These are phyloP conservation scores for Lenwebbia sp. DNA, from an alignment of 345 rosid species.

Conservation along the genomic window DNA sequence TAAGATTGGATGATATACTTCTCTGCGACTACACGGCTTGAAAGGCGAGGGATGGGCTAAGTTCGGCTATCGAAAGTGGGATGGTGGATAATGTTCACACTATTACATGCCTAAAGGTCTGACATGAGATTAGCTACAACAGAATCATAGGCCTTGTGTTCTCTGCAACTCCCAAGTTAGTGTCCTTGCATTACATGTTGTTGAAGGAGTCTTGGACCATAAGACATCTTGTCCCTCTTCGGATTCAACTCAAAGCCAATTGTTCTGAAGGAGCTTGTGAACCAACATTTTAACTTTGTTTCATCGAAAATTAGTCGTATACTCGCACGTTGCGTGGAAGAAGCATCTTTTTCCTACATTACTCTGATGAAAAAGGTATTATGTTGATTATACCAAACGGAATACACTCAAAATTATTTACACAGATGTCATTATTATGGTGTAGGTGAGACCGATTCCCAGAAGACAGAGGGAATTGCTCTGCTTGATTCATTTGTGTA, in stretches of 20 bases:
- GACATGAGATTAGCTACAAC: not conserved
- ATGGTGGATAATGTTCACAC: not conserved
- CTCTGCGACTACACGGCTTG: no score
- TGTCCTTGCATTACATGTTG: not conserved
- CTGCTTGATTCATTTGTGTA: slow-evolving; percentile 11
- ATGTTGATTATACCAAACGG: not conserved
- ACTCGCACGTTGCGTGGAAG: not conserved
- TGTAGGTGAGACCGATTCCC: not conserved
- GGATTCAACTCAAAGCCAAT: not conserved
- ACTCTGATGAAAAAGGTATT: no score
- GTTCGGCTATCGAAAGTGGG: not conserved
- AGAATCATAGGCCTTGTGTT: not conserved
- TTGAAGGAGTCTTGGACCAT: not conserved
- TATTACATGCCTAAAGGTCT: not conserved
- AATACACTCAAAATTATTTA: not conserved
- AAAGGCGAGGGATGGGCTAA: not conserved
- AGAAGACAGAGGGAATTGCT: slow-evolving; percentile 4
- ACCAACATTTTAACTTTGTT: not conserved
- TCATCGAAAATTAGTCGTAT: not conserved
- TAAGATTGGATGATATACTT: not conserved
- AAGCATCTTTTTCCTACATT: not conserved
- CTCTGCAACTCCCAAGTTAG: not conserved
- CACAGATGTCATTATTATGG: not conserved
- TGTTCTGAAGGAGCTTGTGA: not conserved
- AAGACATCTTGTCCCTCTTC: not conserved